Evolutionary conservation across 257 asterid species (phyloP).

Genomic region (Solanum paucissectum): DNA sequence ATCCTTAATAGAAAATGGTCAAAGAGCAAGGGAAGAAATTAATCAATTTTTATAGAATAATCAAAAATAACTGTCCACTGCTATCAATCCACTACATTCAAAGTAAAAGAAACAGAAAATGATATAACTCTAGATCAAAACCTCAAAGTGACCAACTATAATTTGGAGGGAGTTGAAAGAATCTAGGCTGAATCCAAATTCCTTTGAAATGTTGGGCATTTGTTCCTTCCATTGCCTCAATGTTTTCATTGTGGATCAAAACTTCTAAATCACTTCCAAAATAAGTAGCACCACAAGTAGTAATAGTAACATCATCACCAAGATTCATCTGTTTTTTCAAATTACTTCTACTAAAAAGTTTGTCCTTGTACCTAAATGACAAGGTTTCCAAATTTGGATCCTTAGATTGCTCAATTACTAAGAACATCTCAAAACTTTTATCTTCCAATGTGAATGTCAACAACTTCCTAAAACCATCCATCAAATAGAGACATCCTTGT

Average conservation of each 20-base stretch:
- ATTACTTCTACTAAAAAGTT: not conserved
- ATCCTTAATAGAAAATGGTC: not conserved
- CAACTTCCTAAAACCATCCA: not conserved
- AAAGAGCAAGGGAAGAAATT: not conserved
- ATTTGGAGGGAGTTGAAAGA: conserved; percentile 9
- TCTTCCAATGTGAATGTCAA: not conserved
- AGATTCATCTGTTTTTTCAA: not conserved
- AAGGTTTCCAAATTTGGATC: not conserved
- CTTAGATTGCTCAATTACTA: not conserved
- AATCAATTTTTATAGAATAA: not conserved
- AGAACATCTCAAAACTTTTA: not conserved
- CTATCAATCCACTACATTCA: not conserved
- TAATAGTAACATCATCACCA: conserved; percentile 1
- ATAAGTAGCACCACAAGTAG: not conserved
- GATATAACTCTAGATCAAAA: not conserved
- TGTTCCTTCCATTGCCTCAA: not conserved
- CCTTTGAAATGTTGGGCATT: conserved; percentile 4
- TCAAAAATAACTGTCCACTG: not conserved
- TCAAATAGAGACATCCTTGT: not conserved
- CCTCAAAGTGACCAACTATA: conserved; percentile 5
- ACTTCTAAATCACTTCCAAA: not conserved
- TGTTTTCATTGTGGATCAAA: not conserved
- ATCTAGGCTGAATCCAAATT: conserved; percentile 19
- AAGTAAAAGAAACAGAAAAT: not conserved
- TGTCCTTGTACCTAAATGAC: not conserved